Evolutionary conservation across 2,329 filamentous ascomycete genomes (phyloP).

Genomic region (Zymoseptoria crescenta): DNA sequence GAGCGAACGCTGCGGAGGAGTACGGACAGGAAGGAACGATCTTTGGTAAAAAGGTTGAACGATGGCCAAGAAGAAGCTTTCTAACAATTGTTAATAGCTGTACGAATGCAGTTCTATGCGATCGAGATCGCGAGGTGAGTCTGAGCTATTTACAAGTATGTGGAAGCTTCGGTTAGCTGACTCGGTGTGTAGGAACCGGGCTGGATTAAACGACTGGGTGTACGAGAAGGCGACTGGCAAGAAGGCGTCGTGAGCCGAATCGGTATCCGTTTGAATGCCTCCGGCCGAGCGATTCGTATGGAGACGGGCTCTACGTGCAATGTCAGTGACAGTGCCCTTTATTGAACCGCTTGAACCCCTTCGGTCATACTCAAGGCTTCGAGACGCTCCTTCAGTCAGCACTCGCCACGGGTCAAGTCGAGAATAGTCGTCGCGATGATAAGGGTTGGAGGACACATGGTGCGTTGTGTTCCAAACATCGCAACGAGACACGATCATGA

Average conservation of each 20-base stretch:
- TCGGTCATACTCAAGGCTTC: neutral
- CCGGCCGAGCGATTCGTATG: neutral
- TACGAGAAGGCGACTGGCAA: constrained; percentile 64
- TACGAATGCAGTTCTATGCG: constrained; percentile 77
- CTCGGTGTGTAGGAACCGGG: constrained; percentile 55
- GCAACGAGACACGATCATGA: neutral
- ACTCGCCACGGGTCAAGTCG: constrained; percentile 20
- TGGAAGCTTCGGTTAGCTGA: constrained; percentile 2
- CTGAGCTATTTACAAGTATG: neutral
- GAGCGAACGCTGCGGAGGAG: constrained; percentile 67
- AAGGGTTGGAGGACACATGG: constrained; percentile 26
- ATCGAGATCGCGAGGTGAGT: constrained; percentile 63
- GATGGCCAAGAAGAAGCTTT: neutral
- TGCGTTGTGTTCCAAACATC: constrained; percentile 2
- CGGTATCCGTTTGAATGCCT: neutral
- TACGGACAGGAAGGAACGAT: constrained; percentile 87
- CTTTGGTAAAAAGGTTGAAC: constrained; percentile 56
- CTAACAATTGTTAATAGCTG: constrained; percentile 36
- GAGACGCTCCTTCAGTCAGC: constrained; percentile 6
- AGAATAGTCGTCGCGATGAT: constrained; percentile 22
- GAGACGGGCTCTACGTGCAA: neutral
- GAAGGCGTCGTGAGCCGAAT: constrained; percentile 34
- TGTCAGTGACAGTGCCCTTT: neutral
- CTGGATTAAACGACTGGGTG: constrained; percentile 92
- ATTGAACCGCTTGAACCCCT: neutral